These are phyloP conservation scores for Colletotrichum plurivorum DNA, from an alignment of 2,329 filamentous ascomycete species.

Conservation along the genomic window DNA sequence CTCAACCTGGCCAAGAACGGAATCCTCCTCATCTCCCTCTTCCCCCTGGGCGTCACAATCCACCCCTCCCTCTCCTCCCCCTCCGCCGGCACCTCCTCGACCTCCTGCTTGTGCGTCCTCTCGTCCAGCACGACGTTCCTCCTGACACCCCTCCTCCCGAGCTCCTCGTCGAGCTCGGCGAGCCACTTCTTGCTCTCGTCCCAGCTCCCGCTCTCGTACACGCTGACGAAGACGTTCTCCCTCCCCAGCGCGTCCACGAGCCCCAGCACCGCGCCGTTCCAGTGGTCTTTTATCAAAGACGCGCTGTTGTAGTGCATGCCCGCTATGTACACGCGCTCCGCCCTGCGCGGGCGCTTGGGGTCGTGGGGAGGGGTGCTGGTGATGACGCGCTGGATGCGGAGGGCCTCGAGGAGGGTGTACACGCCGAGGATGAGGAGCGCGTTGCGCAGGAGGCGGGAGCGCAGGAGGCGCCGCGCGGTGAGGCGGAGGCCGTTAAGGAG, in stretches of 20 bases:
- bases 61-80: slow-evolving; percentile 67
- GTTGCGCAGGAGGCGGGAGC: slow-evolving; percentile 52
- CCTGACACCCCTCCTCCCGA: slow-evolving; percentile 66
- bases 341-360: slow-evolving; percentile 44
- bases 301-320: slow-evolving; percentile 80
- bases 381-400: slow-evolving; percentile 49
- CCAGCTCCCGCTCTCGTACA: slow-evolving; percentile 78
- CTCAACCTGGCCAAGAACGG: slow-evolving; percentile 76
- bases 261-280: slow-evolving; percentile 72
- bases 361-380: slow-evolving; percentile 27
- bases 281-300: slow-evolving; percentile 70
- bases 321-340: slow-evolving; percentile 74
- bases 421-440: slow-evolving; percentile 52
- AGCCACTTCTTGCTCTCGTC: slow-evolving; percentile 77
- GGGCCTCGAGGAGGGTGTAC: slow-evolving; percentile 55
- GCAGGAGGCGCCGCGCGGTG: slow-evolving; percentile 53
- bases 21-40: slow-evolving; percentile 74
- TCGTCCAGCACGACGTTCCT: slow-evolving; percentile 71
- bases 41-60: slow-evolving; percentile 70
- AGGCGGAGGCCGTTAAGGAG: slow-evolving; percentile 29
- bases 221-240: slow-evolving; percentile 76
- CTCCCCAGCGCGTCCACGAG: slow-evolving; percentile 70
- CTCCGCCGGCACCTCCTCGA: slow-evolving; percentile 48
- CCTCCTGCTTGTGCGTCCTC: slow-evolving; percentile 70
- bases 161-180: slow-evolving; percentile 65